Percentiles rank a stretch among this genome's conserved stretches.
These are phyloP conservation scores for Ramaria sp. DNA, from an alignment of 768 basidiomycete genomes.

Conservation along the genomic window DNA sequence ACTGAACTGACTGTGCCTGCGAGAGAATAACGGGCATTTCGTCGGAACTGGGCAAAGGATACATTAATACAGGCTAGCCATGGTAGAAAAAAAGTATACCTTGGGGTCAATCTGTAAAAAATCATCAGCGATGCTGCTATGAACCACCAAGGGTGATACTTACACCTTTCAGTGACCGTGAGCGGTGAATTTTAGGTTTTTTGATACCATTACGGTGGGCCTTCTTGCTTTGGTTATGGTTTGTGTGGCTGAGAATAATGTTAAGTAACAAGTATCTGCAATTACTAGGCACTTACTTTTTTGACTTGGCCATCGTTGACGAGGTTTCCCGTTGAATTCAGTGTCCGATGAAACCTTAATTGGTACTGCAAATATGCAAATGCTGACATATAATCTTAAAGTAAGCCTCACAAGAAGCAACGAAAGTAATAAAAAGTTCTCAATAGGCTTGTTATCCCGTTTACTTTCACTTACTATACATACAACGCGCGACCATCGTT, in stretches of 20 bases:
- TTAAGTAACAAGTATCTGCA: conserved; percentile 12
- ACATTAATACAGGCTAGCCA: conserved; percentile 7
- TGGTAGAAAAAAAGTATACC: conserved; percentile 27
- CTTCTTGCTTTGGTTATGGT: conserved; percentile 95
- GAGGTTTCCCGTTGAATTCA: not conserved
- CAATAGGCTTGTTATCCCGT: too few species aligned
- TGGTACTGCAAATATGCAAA: conserved; percentile 1
- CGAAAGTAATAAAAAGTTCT: too few species aligned
- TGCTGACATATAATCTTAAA: not conserved
- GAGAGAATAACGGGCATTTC: conserved; percentile 65
- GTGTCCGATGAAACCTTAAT: conserved; percentile 4
- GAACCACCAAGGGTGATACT: conserved; percentile 24
- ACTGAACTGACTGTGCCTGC: conserved; percentile 54
- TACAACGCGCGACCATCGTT: too few species aligned
- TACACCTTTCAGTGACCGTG: conserved; percentile 87
- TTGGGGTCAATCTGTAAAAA: conserved; percentile 62
- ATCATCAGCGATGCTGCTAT: conserved; percentile 5
- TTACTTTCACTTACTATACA: too few species aligned
- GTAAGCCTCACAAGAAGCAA: too few species aligned
- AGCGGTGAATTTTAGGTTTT: conserved; percentile 59
- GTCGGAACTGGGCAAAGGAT: conserved; percentile 54
- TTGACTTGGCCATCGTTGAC: conserved; percentile 85
- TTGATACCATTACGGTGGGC: conserved; percentile 98
- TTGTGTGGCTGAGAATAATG: conserved; percentile 52
- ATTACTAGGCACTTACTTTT: conserved; percentile 56